Percentiles rank a stretch among this genome's conserved stretches.
phyloP scores from a whole-genome alignment of 2,329 filamentous ascomycete species.

The Microsporum audouinii region DNA sequence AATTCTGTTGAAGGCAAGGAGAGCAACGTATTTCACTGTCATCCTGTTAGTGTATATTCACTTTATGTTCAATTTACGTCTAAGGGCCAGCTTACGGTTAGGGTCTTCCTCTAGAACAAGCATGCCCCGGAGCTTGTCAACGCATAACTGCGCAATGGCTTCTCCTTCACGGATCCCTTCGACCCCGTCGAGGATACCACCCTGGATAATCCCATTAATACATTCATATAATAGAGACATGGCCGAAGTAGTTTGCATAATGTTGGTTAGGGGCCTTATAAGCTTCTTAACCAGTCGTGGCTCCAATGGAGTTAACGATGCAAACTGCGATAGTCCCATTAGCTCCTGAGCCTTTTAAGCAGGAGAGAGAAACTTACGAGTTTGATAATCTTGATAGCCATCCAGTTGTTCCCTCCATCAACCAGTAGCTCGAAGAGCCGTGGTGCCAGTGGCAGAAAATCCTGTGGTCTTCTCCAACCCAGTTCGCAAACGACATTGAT shows the following conservation, averaged over 20 bases:
- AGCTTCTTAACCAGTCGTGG: conserved; percentile 85
- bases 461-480: conserved; percentile 83
- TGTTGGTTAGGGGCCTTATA: conserved; percentile 75
- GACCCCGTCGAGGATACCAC: conserved; percentile 75
- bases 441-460: conserved; percentile 85
- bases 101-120: conserved; percentile 86
- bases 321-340: conserved; percentile 53
- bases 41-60: conserved; percentile 11
- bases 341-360: conserved; percentile 8
- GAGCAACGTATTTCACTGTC: conserved; percentile 87
- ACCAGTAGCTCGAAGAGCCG: conserved; percentile 86
- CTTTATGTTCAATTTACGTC: neutral
- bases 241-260: conserved; percentile 87
- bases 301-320: conserved; percentile 82
- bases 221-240: conserved; percentile 99
- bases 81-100: conserved; percentile 54
- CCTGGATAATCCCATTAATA: conserved; percentile 96
- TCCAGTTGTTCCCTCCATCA: conserved; percentile 94
- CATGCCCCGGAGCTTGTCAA: conserved; percentile 88
- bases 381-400: conserved; percentile 99
- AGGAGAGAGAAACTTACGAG: conserved; percentile 47
- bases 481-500: conserved; percentile 95
- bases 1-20: conserved; percentile 92
- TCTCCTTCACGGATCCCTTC: conserved; percentile 73
- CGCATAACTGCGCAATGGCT: conserved; percentile 83